Evolutionary conservation across 2,329 filamentous ascomycete species (phyloP).

Genomic region (Claviceps pazoutovae): DNA sequence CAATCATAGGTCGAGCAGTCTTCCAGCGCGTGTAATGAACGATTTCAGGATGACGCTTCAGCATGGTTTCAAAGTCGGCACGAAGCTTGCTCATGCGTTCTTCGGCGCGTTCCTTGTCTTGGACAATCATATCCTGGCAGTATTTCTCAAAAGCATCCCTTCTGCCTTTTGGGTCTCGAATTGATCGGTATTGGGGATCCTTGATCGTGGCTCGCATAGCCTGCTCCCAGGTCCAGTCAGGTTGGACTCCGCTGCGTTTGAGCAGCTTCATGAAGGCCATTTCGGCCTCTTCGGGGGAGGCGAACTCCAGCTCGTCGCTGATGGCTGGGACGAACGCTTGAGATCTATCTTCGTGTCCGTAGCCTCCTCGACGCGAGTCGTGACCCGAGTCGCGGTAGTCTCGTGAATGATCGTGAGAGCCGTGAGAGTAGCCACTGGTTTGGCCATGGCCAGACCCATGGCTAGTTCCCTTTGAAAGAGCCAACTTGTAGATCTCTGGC

Average conservation of each 20-base stretch:
- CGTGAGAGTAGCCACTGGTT: conserved; percentile 24
- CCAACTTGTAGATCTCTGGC: conserved; percentile 68
- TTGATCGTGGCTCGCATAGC: conserved; percentile 74
- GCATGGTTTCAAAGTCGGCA: conserved; percentile 89
- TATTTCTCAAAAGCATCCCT: conserved; percentile 92
- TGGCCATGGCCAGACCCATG: conserved; percentile 24
- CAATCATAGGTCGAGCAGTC: conserved; percentile 84
- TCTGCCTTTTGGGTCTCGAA: conserved; percentile 84
- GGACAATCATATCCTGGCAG: conserved; percentile 72
- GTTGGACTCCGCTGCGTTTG: conserved; percentile 69
- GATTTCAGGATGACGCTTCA: conserved; percentile 92
- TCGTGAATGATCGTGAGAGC: conserved; percentile 24
- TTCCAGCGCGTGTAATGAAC: conserved; percentile 96
- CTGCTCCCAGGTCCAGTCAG: conserved; percentile 89
- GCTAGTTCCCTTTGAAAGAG: conserved; percentile 34
- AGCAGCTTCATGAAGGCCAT: conserved; percentile 86
- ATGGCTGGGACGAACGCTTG: conserved; percentile 47
- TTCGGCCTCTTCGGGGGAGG: conserved; percentile 74
- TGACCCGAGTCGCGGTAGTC: conserved; percentile 27
- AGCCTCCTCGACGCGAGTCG: conserved; percentile 45
- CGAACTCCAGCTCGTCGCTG: conserved; percentile 64
- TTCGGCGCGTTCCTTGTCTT: conserved; percentile 90
- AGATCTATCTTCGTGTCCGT: conserved; percentile 39
- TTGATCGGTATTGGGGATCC: conserved; percentile 82
- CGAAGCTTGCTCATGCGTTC: conserved; percentile 85